Base-by-base conservation (phyloP, 495 filamentous ascomycete species). In the Hypoxylon intermedium region DNA sequence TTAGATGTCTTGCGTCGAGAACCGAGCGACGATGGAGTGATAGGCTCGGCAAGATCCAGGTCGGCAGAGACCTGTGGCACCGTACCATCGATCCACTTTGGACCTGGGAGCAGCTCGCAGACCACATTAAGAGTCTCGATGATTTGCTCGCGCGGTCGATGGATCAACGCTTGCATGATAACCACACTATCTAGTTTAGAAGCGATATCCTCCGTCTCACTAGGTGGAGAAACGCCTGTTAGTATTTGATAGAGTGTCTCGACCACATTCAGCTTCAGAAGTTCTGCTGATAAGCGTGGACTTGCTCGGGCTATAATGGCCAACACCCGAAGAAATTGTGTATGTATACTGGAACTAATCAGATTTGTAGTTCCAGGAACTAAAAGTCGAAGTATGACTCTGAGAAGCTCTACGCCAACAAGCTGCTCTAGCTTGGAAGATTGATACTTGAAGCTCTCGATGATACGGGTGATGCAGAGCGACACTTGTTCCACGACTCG, bases 181-280 rank as follows among this genome's bases (percentile, higher is more conserved):
- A 99, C 85, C 21, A 98, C 93, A 69, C 90, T 96, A 75, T 98
- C 93, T 68, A 97, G 92, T 74, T 94, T 96, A 19, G 82, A 84
- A n/a, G 90, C 89, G 24, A 90, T 82, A 69, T 93, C 89, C 13
- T 95, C 90, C 4, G 81, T 82, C 36, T 89, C 89, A 62, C 78
- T 83, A 18, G 94, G 94, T 5, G 94, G 90, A 0, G 94, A 99
- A 0, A 99, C 90, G 28, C 95, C 94, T 0, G 95, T 99, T 57
- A 99, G 75, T 31, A 98, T 99, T 72, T 99, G 94, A 72, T 97
- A 98, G 9, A 99, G 82, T 0, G 94, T 99, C 70, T 99, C 94
- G 13, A 98, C 94, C 38, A 99, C 89, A 67, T 96, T 91, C 88
- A 97, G 91, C 75, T 92, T 95, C 70, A 99, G 86, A 9, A 99